These are phyloP conservation scores for Durotheca rogersii DNA, from an alignment of 495 filamentous ascomycete genomes.

Conservation along the genomic window DNA sequence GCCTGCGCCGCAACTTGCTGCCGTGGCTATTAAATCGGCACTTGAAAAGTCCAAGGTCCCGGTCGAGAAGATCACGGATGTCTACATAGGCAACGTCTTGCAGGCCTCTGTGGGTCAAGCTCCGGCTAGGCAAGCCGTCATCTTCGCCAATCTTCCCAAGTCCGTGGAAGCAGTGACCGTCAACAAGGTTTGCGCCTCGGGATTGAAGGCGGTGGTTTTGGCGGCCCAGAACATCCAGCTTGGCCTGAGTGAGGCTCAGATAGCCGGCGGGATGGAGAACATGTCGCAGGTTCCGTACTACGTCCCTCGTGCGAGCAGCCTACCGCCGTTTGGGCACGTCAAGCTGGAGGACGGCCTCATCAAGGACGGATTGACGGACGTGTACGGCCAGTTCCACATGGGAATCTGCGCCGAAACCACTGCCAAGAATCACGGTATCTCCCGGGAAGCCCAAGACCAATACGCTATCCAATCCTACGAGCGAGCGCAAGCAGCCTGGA, in stretches of 20 bases:
- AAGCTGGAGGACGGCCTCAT: constrained; percentile 88
- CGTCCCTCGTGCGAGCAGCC: constrained; percentile 68
- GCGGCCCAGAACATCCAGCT: constrained; percentile 94
- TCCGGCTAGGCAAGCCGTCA: constrained; percentile 85
- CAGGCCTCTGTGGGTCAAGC: constrained; percentile 82
- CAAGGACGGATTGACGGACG: constrained; percentile 94
- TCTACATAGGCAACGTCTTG: constrained; percentile 98
- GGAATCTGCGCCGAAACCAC: constrained; percentile 96
- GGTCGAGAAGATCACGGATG: constrained; percentile 72
- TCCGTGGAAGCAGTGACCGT: constrained; percentile 83
- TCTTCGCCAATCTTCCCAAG: constrained; percentile 79
- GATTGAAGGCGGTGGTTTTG: constrained; percentile 85
- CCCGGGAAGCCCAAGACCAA: constrained; percentile 80
- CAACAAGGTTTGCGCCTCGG: constrained; percentile 97
- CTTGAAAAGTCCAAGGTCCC: constrained; percentile 80
- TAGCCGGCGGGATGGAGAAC: constrained; percentile 96
- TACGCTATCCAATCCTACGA: constrained; percentile 88
- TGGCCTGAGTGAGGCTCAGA: constrained; percentile 78
- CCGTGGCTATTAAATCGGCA: constrained; percentile 85
- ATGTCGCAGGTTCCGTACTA: constrained; percentile 96
- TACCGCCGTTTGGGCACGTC: constrained; percentile 82
- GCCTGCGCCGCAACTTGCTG: constrained; percentile 80
- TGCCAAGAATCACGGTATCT: constrained; percentile 80
- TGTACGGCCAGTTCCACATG: constrained; percentile 97
- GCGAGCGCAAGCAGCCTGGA: constrained; percentile 89